Conservation (phyloP, 2,329 filamentous ascomycete species). For the Didymella exigua region DNA sequence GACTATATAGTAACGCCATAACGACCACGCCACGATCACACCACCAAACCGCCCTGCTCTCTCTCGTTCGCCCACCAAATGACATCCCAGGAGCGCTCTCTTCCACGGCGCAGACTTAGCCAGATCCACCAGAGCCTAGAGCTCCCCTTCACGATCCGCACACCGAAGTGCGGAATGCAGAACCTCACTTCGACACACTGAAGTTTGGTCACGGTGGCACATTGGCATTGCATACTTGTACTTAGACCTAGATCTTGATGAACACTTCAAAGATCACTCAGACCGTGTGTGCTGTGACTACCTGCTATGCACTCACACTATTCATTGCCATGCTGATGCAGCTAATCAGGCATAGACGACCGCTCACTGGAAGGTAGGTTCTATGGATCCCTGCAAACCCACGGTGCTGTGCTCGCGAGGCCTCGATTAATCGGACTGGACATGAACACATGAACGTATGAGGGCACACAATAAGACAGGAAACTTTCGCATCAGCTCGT, state of each 20-base stretch:
- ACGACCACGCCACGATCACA: not conserved
- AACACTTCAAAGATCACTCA: not conserved
- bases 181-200: not conserved
- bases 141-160: not conserved
- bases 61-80: not conserved
- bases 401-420: no score
- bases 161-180: not conserved
- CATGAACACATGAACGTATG: no score
- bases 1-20: not conserved
- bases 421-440: no score
- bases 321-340: not conserved
- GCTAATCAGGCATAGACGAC: not conserved
- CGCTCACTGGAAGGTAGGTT: no score
- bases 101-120: not conserved
- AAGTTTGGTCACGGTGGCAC: not conserved
- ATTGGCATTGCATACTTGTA: not conserved
- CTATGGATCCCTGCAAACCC: no score
- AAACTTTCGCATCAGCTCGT: no score
- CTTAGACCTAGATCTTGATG: not conserved
- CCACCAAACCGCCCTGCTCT: not conserved
- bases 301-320: not conserved
- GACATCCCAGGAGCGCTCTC: not conserved
- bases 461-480: no score
- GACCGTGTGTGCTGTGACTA: not conserved
- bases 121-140: not conserved